These are phyloP conservation scores for Venturia carpophila DNA, from an alignment of 2,329 filamentous ascomycete species.

Conservation along the genomic window DNA sequence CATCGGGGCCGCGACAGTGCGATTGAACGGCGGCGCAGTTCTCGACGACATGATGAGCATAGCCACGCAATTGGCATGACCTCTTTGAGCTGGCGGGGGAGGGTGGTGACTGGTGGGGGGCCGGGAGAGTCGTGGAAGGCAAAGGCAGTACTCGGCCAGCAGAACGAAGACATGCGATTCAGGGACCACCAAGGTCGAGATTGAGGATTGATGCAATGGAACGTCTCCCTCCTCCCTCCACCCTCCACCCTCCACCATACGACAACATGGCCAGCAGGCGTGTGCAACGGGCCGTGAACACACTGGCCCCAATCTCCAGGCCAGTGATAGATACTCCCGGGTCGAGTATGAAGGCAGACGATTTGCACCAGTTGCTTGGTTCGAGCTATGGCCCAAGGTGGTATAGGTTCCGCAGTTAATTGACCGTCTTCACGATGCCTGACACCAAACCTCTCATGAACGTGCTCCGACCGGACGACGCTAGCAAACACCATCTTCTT, in stretches of 20 bases:
- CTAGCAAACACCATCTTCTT: not conserved
- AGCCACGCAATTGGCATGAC: conserved; percentile 18
- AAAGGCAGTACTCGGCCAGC: no score
- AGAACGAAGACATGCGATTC: no score
- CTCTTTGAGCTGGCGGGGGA: not conserved
- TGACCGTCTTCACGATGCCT: not conserved
- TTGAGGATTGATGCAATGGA: no score
- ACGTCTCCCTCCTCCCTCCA: no score
- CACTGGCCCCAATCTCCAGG: no score
- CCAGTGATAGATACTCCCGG: no score
- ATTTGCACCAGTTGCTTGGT: not conserved
- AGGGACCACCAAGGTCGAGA: no score
- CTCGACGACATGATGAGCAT: conserved; percentile 20
- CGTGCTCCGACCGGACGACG: not conserved
- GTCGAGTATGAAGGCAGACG: no score
- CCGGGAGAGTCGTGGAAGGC: no score
- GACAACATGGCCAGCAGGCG: no score
- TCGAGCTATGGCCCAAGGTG: not conserved
- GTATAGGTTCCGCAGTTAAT: not conserved
- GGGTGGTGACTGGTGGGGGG: not conserved
- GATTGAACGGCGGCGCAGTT: conserved; percentile 2
- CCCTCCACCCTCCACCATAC: no score
- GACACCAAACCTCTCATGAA: not conserved
- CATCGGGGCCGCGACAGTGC: conserved; percentile 5
- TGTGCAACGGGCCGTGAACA: no score